phyloP scores from a whole-genome alignment of 345 rosid species.

The Trapa bicornis region DNA sequence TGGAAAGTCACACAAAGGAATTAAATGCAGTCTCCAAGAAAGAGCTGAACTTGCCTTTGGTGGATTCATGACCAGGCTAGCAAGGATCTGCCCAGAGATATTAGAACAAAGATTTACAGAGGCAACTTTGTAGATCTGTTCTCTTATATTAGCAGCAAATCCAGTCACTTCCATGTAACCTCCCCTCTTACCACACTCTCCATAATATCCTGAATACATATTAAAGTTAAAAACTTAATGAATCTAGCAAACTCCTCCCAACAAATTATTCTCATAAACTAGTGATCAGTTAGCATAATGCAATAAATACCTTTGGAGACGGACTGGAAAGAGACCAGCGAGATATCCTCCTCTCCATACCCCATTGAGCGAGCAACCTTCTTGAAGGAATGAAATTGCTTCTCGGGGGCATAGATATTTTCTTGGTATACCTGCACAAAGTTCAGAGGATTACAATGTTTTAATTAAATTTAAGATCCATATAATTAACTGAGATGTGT shows the following conservation, averaged over 20 bases:
- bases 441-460: neutral
- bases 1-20: neutral
- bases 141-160: slow-evolving; percentile 58
- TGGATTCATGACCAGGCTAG: slow-evolving; percentile 97
- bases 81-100: slow-evolving; percentile 86
- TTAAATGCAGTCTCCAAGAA: neutral
- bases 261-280: too few relatives aligned
- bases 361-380: slow-evolving; percentile 85
- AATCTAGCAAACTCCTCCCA: too few relatives aligned
- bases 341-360: slow-evolving; percentile 58
- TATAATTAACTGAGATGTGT: neutral
- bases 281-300: too few relatives aligned
- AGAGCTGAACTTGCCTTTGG: slow-evolving; percentile 50
- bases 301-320: slow-evolving; percentile 49
- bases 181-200: slow-evolving; percentile 98
- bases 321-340: slow-evolving; percentile 81
- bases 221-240: too few relatives aligned
- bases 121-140: slow-evolving; percentile 90
- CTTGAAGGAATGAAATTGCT: slow-evolving; percentile 82
- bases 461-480: neutral
- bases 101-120: slow-evolving; percentile 95
- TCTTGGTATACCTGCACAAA: slow-evolving; percentile 69
- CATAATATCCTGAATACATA: slow-evolving; percentile 35
- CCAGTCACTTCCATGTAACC: slow-evolving; percentile 98
- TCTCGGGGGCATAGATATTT: slow-evolving; percentile 77